Conservation (phyloP, 495 filamentous ascomycete species). For the Opeltia flavorubescens region DNA sequence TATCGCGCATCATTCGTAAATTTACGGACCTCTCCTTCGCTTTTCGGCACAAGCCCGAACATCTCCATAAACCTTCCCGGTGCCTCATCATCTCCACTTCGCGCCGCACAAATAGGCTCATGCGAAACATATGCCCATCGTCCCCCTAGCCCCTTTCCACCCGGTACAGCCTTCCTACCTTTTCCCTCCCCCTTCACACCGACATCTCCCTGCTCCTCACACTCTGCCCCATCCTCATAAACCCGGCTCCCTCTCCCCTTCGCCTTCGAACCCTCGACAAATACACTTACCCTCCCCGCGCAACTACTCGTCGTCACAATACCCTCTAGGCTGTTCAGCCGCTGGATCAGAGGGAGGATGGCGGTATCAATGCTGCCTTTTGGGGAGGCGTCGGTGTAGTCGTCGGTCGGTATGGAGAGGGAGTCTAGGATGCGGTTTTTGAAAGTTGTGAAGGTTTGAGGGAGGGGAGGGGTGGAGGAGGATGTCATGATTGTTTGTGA, state of each 20-base stretch:
- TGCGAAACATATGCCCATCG: constrained; percentile 83
- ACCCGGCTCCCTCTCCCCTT: neutral
- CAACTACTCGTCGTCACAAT: constrained; percentile 88
- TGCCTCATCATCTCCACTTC: constrained; percentile 3
- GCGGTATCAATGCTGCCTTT: constrained; percentile 72
- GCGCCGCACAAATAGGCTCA: constrained; percentile 37
- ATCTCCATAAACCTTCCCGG: constrained; percentile 16
- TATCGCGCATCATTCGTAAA: constrained; percentile 33
- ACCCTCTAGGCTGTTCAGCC: constrained; percentile 57
- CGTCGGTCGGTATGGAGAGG: constrained; percentile 44
- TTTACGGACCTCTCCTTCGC: constrained; percentile 18
- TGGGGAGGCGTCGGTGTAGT: constrained; percentile 67
- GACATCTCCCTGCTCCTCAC: constrained; percentile 2
- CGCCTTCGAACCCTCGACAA: constrained; percentile 58
- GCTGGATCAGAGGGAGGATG: constrained; percentile 58
- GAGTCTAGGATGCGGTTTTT: constrained; percentile 53
- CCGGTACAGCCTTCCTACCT: constrained; percentile 35
- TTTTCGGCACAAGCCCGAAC: constrained; percentile 23
- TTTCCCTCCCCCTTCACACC: constrained; percentile 11
- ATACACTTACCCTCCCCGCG: constrained; percentile 70
- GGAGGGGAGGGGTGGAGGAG: constrained; percentile 8
- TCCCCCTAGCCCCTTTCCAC: constrained; percentile 70
- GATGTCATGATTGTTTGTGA: neutral
- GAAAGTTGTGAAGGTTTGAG: constrained; percentile 36
- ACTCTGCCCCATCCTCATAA: constrained; percentile 1